Percentiles rank a stretch among this genome's conserved stretches.
These are phyloP conservation scores for Sesbania bispinosa DNA, from an alignment of 306 rosid species.

Conservation along the genomic window DNA sequence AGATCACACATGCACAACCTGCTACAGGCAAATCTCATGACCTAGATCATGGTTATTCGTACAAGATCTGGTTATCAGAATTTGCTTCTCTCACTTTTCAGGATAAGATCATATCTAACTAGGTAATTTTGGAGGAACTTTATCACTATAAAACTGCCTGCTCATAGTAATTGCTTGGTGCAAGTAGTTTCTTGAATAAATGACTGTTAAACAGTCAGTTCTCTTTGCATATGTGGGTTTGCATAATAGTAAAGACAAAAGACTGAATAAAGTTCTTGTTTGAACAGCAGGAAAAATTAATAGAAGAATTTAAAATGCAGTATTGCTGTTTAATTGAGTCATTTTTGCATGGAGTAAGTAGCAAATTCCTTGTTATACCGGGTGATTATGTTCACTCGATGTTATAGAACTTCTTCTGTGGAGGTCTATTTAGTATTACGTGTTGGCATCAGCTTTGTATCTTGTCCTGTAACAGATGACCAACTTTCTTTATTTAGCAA, in stretches of 20 bases:
- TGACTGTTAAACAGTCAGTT: no score
- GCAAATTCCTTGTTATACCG: background rate
- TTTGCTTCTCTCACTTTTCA: background rate
- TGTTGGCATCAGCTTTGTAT: conserved; percentile 4
- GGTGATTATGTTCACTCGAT: background rate
- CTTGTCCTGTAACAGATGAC: background rate
- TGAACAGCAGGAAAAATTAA: background rate
- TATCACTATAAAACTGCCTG: background rate
- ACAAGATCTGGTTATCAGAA: background rate
- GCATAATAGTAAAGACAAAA: background rate
- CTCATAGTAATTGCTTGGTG: background rate
- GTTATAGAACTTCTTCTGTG: background rate
- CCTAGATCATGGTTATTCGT: background rate
- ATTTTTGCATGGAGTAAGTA: background rate
- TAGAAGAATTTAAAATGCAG: background rate
- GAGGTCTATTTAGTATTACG: background rate
- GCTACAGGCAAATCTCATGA: background rate
- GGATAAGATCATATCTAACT: background rate
- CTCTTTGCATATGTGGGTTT: no score
- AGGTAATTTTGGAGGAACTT: background rate
- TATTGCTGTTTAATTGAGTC: background rate
- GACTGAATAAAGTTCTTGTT: background rate
- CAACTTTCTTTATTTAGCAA: background rate
- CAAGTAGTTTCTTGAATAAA: background rate
- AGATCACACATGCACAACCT: background rate